These are phyloP conservation scores for Sisymbrium irio DNA, from an alignment of 345 rosid genomes.

Conservation along the genomic window DNA sequence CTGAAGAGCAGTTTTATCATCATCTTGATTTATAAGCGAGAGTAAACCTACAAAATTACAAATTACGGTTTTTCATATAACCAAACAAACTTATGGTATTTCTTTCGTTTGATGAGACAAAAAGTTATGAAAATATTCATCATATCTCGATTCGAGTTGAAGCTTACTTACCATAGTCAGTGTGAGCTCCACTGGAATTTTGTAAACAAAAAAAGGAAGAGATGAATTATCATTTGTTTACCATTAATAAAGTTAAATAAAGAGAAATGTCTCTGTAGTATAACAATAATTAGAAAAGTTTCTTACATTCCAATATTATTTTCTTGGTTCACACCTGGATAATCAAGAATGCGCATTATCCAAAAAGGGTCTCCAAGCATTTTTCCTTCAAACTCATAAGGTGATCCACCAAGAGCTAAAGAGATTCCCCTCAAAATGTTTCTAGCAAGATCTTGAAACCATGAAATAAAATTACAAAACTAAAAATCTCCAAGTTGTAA, in stretches of 20 bases:
- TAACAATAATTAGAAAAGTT: not conserved
- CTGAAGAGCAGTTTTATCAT: conserved; percentile 73
- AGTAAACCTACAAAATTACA: conserved; percentile 47
- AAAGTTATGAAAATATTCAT: not conserved
- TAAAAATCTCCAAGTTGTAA: not conserved
- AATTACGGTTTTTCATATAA: not conserved
- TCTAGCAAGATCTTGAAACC: conserved; percentile 57
- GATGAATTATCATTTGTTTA: not conserved
- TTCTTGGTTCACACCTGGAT: conserved; percentile 50
- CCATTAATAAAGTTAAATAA: not conserved
- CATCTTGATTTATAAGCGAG: conserved; percentile 80
- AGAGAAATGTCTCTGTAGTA: not conserved
- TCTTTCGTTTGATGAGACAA: not conserved
- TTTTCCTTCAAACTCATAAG: conserved; percentile 68
- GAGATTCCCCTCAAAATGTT: conserved; percentile 73
- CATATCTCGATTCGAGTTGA: not conserved
- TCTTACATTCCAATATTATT: conserved; percentile 69
- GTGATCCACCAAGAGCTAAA: conserved; percentile 70
- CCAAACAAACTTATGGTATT: not conserved
- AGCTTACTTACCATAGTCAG: conserved; percentile 64
- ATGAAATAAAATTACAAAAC: not conserved
- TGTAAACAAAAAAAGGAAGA: not conserved
- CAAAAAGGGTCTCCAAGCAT: conserved; percentile 77
- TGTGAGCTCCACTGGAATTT: conserved; percentile 64
- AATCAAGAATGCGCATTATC: conserved; percentile 72